A percentile compares a stretch with the other conserved stretches of the same genome.
Evolutionary conservation across 805 yeast genomes (phyloP).

Genomic region (Saccharomycopsis babjevae): DNA sequence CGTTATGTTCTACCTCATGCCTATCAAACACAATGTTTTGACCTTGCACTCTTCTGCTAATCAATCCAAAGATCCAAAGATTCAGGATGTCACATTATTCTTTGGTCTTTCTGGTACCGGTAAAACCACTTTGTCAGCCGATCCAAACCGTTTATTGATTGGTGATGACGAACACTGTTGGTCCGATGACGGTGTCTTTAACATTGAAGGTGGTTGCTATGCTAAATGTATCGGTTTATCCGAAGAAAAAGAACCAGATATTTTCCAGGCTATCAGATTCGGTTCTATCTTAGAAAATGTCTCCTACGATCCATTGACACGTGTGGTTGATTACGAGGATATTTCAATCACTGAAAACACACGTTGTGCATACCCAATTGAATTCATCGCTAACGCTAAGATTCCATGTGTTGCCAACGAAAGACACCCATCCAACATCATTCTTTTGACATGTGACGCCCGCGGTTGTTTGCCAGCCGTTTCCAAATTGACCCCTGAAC

Average conservation of each 20-base stretch:
- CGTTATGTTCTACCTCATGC: constrained; percentile 98
- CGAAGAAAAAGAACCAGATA: constrained; percentile 94
- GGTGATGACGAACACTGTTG: constrained; percentile 99
- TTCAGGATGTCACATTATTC: constrained; percentile 84
- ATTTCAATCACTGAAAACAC: constrained; percentile 89
- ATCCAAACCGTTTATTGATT: constrained; percentile 83
- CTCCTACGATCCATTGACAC: constrained; percentile 66
- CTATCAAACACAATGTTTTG: constrained; percentile 80
- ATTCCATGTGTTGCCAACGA: constrained; percentile 80
- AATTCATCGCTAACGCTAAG: constrained; percentile 91
- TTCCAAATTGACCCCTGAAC: constrained; percentile 84
- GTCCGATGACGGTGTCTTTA: constrained; percentile 97
- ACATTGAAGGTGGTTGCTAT: constrained; percentile 99
- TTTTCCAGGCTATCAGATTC: constrained; percentile 85
- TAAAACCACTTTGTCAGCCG: constrained; percentile 94
- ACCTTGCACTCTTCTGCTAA: constrained; percentile 94
- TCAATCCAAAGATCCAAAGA: constrained; percentile 57
- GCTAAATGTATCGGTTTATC: constrained; percentile 90
- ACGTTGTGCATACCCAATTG: constrained; percentile 97
- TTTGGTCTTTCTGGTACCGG: constrained; percentile 98
- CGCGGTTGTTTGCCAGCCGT: constrained; percentile 97
- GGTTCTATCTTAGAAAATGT: constrained; percentile 95
- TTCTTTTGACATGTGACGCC: constrained; percentile 93
- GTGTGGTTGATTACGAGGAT: constrained; percentile 79
- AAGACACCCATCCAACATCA: constrained; percentile 84